Evolutionary conservation across 2,329 filamentous ascomycete species (phyloP).

Genomic region (Lecanicillium sp.): DNA sequence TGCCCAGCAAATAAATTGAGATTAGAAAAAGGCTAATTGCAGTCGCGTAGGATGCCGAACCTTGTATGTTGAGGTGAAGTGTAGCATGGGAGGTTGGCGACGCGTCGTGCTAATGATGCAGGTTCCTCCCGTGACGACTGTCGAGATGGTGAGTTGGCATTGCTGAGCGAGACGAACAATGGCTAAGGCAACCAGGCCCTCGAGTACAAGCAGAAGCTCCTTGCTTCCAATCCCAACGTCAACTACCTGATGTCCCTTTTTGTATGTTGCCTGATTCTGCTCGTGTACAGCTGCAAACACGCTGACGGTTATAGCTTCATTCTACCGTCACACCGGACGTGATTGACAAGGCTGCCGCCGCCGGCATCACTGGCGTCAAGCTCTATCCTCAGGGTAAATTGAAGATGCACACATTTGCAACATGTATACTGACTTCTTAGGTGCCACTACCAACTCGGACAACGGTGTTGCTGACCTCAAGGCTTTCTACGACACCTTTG

Average conservation of each 20-base stretch:
- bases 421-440: constrained; percentile 24
- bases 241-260: constrained; percentile 71
- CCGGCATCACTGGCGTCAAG: constrained; percentile 68
- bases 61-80: constrained; percentile 34
- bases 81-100: background rate
- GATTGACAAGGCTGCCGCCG: constrained; percentile 65
- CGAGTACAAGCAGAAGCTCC: constrained; percentile 57
- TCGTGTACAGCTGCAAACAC: background rate
- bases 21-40: constrained; percentile 1
- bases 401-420: background rate
- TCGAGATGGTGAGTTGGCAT: constrained; percentile 28
- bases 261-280: constrained; percentile 25
- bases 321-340: constrained; percentile 58
- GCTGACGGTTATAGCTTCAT: constrained; percentile 38
- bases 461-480: constrained; percentile 65
- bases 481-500: constrained; percentile 71
- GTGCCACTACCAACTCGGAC: constrained; percentile 60
- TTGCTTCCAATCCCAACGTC: constrained; percentile 54
- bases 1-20: background rate
- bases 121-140: constrained; percentile 53
- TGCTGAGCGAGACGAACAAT: constrained; percentile 10
- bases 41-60: constrained; percentile 47
- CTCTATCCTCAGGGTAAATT: constrained; percentile 51
- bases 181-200: constrained; percentile 46
- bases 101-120: constrained; percentile 22